These are phyloP conservation scores for Fusarium camptoceras DNA, from an alignment of 2,329 filamentous ascomycete genomes.

Conservation along the genomic window DNA sequence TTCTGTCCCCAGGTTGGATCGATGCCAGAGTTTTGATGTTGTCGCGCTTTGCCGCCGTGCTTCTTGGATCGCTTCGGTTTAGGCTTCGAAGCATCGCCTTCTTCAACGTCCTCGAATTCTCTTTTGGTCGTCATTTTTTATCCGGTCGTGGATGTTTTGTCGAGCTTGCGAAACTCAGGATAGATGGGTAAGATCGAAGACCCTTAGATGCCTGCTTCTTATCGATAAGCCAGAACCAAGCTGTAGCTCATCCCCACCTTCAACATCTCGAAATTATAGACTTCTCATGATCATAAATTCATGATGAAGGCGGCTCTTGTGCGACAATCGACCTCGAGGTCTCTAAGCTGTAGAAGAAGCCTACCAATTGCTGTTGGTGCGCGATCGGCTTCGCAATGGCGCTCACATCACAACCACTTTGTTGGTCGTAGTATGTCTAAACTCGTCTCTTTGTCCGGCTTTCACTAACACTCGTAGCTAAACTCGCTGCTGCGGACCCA, in stretches of 20 bases:
- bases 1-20: conserved; percentile 78
- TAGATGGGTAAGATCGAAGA: conserved; percentile 13
- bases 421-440: conserved; percentile 47
- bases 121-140: conserved; percentile 53
- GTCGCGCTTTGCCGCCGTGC: conserved; percentile 51
- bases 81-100: conserved; percentile 45
- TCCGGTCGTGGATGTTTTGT: not conserved
- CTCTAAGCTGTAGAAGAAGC: not conserved
- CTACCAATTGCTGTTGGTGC: not conserved
- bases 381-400: conserved; percentile 39
- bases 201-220: conserved; percentile 33
- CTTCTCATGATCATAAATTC: conserved; percentile 40
- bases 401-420: conserved; percentile 53
- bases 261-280: conserved; percentile 7
- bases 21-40: conserved; percentile 60
- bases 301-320: conserved; percentile 51
- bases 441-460: conserved; percentile 1
- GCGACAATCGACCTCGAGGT: conserved; percentile 40
- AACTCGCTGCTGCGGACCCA: conserved; percentile 7
- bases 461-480: conserved; percentile 25
- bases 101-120: conserved; percentile 48
- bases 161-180: conserved; percentile 15
- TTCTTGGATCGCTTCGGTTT: conserved; percentile 47
- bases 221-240: conserved; percentile 35
- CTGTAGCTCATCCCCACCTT: conserved; percentile 28